Evolutionary conservation across 2,329 filamentous ascomycete genomes (phyloP), one percentile per base, ranked within the genome.

Genomic region (Aspergillaceae sp.): DNA sequence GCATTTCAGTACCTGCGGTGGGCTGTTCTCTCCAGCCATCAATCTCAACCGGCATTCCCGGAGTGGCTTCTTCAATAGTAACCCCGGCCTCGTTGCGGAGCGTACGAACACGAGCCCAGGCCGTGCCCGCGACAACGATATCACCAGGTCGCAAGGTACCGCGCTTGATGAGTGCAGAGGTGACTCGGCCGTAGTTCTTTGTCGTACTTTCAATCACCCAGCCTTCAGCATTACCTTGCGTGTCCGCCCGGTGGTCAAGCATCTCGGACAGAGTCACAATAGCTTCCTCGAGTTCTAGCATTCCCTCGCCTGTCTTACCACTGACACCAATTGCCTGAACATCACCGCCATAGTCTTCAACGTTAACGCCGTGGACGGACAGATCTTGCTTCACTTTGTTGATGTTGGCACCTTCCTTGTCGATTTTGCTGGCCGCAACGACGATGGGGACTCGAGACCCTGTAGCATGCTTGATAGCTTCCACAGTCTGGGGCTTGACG

Each of bases 351-450:
- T 81, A 94, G 61, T 97, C 92, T 70, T 98, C 92, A 45, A 98
- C 85, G 56, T 95, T 86, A 29, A 98, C 82, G 5, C 86, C 88
- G 59, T 95, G 77, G 2, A 82, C 76, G 6, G 86, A 81, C 27
- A 98, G 80, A 64, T 97, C 92, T 46, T 83, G 76, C 70, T 97
- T 97, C 51, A 97, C 90, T 41, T 81, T 79, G 37, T 96, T 85
- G 7, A 89, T 71, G 43, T 88, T 80, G 4, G 86, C 83, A 49
- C 87, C 84, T 49, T 85, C 81, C 68, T 92, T 95, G 70, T 98
- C 92, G 43, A 95, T 80, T 69, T 98, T 98, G 74, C 92, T 98
- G 69, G 97, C 91, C 10, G 94, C 94, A 43, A 98, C 92, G 48
- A 98, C 95, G 42, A 98, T 91, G 4, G 92, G 91, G 1, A 97